Percentiles rank a stretch among this genome's conserved stretches.
Evolutionary conservation across 2,329 filamentous ascomycete genomes (phyloP).

Genomic region (Aureobasidium sp.): DNA sequence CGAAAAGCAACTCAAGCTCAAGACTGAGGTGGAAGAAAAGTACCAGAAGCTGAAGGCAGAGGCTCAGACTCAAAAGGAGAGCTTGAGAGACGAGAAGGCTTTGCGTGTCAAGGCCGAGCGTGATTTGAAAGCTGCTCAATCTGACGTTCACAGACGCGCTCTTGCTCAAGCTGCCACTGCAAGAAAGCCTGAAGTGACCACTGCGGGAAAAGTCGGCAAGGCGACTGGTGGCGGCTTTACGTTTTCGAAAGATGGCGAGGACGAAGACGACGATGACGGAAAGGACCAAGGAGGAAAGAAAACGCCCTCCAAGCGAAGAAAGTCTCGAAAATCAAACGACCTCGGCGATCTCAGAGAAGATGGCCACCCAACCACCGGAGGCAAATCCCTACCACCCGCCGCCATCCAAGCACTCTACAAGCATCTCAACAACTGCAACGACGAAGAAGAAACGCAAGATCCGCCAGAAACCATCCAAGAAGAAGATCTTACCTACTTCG

Average conservation of each 20-base stretch:
- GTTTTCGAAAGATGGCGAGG: background rate
- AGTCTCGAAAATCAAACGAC: background rate
- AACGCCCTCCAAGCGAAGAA: background rate
- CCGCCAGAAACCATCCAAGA: background rate
- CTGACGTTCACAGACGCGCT: background rate
- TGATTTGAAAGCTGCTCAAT: background rate
- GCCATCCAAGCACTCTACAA: background rate
- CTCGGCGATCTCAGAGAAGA: background rate
- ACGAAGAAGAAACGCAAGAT: background rate
- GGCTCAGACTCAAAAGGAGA: background rate
- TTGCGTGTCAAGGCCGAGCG: background rate
- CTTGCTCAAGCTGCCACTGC: background rate
- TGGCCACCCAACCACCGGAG: background rate
- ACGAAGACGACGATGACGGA: background rate
- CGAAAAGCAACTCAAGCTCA: background rate
- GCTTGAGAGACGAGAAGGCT: background rate
- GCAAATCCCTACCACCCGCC: background rate
- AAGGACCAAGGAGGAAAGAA: background rate
- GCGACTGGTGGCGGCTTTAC: background rate
- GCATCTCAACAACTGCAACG: background rate
- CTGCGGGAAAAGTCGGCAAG: background rate
- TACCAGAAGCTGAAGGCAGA: background rate
- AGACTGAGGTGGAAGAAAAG: background rate
- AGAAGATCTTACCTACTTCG: slow-evolving; percentile 1
- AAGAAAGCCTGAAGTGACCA: background rate